Conservation (phyloP, 2,329 filamentous ascomycete genomes). For the Metarhizium anisopliae region DNA sequence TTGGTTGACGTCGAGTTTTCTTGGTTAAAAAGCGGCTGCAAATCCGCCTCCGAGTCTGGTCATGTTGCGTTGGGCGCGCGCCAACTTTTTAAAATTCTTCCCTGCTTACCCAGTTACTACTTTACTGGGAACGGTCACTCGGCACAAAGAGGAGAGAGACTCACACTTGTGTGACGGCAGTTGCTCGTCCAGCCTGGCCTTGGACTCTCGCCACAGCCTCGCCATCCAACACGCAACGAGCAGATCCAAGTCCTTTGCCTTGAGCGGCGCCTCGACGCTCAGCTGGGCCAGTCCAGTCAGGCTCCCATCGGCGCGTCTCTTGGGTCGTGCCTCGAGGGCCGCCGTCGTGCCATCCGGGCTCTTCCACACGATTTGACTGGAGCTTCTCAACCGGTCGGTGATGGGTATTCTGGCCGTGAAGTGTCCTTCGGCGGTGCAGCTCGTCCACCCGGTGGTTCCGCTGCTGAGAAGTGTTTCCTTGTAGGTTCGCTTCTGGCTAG, state of each 20-base stretch:
- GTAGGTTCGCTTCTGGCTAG: conserved; percentile 12
- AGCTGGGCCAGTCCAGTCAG: conserved; percentile 19
- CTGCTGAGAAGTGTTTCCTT: conserved; percentile 11
- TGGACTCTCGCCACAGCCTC: conserved; percentile 17
- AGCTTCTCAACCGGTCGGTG: background rate
- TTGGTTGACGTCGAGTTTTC: too few relatives aligned
- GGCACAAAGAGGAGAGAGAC: too few relatives aligned
- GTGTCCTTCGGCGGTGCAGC: background rate
- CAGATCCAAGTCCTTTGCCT: conserved; percentile 19
- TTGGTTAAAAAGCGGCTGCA: conserved; percentile 20
- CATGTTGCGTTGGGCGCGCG: too few relatives aligned
- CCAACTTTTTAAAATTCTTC: too few relatives aligned
- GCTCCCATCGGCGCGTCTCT: conserved; percentile 8
- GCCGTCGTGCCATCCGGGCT: background rate
- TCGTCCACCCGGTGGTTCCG: conserved; percentile 9
- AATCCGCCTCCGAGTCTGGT: conserved; percentile 15
- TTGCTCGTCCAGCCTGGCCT: background rate
- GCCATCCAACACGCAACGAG: conserved; percentile 20
- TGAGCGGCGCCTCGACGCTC: conserved; percentile 11
- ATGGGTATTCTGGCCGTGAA: background rate
- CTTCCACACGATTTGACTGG: background rate
- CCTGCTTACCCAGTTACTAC: too few relatives aligned
- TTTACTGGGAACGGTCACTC: too few relatives aligned
- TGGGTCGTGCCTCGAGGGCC: background rate
- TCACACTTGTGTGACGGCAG: too few relatives aligned